Conservation (phyloP, 2,329 filamentous ascomycete species). For the Ascochyta pisi region DNA sequence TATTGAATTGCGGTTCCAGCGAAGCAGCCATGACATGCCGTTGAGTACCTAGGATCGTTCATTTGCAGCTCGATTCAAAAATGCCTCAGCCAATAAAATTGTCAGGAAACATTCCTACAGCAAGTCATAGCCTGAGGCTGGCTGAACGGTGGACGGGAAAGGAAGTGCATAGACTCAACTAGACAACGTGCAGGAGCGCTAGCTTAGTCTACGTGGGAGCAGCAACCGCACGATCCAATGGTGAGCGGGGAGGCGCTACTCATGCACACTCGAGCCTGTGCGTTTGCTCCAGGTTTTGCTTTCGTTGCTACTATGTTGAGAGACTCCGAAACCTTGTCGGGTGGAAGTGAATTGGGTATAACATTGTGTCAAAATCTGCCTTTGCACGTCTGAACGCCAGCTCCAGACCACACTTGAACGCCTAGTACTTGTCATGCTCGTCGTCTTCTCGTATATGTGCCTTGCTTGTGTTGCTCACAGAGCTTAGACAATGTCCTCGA, state of each 20-base stretch:
- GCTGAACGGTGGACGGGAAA: conserved; percentile 1
- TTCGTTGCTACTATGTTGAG: not conserved
- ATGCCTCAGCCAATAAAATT: no score
- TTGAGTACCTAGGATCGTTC: no score
- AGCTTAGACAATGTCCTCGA: conserved; percentile 63
- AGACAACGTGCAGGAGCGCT: conserved; percentile 7
- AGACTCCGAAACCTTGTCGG: not conserved
- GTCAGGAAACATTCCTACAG: no score
- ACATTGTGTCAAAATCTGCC: conserved; percentile 12
- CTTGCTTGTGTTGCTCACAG: no score
- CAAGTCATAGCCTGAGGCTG: not conserved
- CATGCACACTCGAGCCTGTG: not conserved
- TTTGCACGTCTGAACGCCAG: conserved; percentile 6
- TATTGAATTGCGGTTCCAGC: no score
- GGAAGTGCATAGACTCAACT: not conserved
- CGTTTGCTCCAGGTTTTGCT: not conserved
- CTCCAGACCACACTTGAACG: conserved; percentile 6
- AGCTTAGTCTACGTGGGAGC: not conserved
- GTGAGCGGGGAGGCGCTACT: not conserved
- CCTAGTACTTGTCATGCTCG: conserved; percentile 1
- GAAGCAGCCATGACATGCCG: no score
- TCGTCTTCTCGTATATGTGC: conserved; percentile 4
- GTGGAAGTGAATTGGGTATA: conserved; percentile 12
- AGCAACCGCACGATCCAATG: not conserved
- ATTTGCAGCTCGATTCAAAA: no score